phyloP scores from a whole-genome alignment of 441 rosid genomes.

The Aquilaria agallochum region DNA sequence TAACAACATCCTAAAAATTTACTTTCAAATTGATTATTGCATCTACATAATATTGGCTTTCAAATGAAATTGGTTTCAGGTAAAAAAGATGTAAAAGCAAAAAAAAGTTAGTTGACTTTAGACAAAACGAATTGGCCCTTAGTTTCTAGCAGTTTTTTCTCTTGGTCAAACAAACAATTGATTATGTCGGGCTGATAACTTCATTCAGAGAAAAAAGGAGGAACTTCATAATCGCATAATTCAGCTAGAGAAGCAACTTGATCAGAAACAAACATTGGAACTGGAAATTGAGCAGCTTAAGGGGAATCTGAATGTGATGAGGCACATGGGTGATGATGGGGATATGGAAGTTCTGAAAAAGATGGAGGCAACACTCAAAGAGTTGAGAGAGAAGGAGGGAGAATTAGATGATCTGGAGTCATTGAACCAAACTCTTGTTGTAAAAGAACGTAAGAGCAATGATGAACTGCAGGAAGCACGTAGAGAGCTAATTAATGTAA shows the following conservation, averaged over 20 bases:
- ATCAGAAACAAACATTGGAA: conserved; percentile 75
- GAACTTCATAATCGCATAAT: conserved; percentile 60
- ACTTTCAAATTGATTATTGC: too few relatives aligned
- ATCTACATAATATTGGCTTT: too few relatives aligned
- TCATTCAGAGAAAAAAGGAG: conserved; percentile 70
- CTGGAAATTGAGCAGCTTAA: conserved; percentile 73
- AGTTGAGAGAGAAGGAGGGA: conserved; percentile 76
- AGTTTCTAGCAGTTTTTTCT: too few relatives aligned
- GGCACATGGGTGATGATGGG: conserved; percentile 56
- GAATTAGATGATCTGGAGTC: conserved; percentile 66
- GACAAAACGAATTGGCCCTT: too few relatives aligned
- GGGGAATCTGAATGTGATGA: conserved; percentile 62
- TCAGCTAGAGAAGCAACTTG: conserved; percentile 69
- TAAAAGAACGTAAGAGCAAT: conserved; percentile 79
- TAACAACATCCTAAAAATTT: too few relatives aligned
- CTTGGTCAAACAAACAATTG: too few relatives aligned
- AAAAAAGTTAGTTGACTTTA: too few relatives aligned
- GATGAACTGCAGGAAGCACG: conserved; percentile 94
- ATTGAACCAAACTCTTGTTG: conserved; percentile 70
- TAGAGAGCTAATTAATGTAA: conserved; percentile 69
- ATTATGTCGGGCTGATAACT: conserved; percentile 9
- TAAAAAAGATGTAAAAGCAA: too few relatives aligned
- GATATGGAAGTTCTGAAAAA: conserved; percentile 62
- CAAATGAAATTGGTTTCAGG: too few relatives aligned
- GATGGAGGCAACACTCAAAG: conserved; percentile 53